Evolutionary conservation across 768 basidiomycete species (phyloP), one percentile per base, ranked within the genome.

Genomic region (Lactifluus piperatus): DNA sequence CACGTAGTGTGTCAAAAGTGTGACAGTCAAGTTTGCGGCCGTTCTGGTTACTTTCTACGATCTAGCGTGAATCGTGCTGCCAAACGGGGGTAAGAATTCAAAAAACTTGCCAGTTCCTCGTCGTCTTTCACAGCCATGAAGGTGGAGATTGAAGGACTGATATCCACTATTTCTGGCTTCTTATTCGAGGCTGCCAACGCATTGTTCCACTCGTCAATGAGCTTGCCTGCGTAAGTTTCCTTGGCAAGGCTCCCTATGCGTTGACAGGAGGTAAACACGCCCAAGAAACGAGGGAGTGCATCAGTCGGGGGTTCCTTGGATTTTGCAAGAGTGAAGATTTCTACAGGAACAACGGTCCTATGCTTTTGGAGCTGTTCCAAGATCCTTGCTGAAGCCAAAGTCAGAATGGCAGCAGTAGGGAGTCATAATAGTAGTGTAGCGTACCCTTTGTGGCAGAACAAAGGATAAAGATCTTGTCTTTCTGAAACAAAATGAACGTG

Each of bases 391-490:
- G 68, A 7, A 56, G 22, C 54, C 59, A 60, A 26, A 27, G 52
- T 64, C 16, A 50, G 60, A 18, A 47, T 36, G 34, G 10, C 9
- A 30, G 20, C 30, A 10, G 27, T 24, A 10, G 27, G 29, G 53
- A 24, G 32, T 53, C 27, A 62, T 26, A 50, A 46, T 9, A 53
- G 30, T 24, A 20, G 61, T 10, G 44, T 55, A 34, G 13, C 73
- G 62, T 61, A 92, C 94, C 89, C 81, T 97, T 95, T 20, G 86
- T 89, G 1, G 88, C 80, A 24, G 92, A 94, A 63, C 91, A 94
- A 27, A 97, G 74, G 41, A 97, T 86, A 34, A 76, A 76, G 20
- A 98, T 73, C 67, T 81, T 88, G 54, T 85, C 77, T 67, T 86
- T 86, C 57, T 85, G 80, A 67, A 98, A 88, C 20, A 97, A 75